Conservation (phyloP, 2,329 filamentous ascomycete species). For the Dactylellina haptotyla region DNA sequence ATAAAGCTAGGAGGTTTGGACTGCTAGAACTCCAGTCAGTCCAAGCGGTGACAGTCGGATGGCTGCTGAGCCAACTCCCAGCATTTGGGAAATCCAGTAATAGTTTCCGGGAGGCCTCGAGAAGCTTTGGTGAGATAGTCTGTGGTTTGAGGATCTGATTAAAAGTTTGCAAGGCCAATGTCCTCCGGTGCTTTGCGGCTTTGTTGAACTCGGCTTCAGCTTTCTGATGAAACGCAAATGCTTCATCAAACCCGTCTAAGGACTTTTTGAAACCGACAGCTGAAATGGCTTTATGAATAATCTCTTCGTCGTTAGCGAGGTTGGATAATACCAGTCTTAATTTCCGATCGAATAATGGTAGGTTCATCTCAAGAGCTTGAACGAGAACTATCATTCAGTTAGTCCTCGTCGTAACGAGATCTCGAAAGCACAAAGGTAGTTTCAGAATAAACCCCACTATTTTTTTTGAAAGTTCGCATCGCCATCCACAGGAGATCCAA, state of each 20-base stretch:
- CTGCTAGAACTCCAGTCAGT: neutral
- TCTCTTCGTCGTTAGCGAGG: constrained; percentile 6
- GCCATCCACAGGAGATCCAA: constrained; percentile 5
- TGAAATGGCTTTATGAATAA: neutral
- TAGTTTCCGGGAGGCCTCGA: neutral
- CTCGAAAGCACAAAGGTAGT: no score
- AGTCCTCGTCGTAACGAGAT: no score
- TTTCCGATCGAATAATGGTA: constrained; percentile 16
- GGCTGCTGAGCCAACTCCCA: constrained; percentile 7
- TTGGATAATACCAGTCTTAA: neutral
- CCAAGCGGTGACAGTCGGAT: constrained; percentile 2
- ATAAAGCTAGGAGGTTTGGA: neutral
- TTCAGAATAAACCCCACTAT: neutral
- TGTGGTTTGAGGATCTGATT: constrained; percentile 13
- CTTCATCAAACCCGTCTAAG: no score
- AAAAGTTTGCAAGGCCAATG: constrained; percentile 2
- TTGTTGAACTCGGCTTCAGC: constrained; percentile 7
- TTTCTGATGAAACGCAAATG: neutral
- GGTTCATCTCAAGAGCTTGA: constrained; percentile 1
- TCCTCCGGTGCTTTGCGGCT: constrained; percentile 2
- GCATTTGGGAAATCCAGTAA: neutral
- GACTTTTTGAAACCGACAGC: neutral
- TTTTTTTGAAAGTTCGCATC: neutral
- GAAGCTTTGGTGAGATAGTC: neutral
- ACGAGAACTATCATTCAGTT: neutral